Base-by-base conservation (phyloP, 140 eudicot species). In the Erigeron philadelphicus region DNA sequence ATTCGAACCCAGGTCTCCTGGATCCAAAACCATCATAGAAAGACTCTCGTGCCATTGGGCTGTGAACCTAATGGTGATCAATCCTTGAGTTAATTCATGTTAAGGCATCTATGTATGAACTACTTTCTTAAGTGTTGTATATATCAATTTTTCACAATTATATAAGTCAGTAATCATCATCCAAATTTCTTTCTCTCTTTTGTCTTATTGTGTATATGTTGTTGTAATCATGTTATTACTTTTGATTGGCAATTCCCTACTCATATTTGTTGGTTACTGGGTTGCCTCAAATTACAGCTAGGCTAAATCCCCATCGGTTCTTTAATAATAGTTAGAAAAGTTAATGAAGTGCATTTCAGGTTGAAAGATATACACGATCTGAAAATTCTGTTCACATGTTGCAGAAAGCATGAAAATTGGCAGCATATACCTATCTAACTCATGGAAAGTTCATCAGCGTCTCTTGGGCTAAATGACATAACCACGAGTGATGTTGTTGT, bases 331-430 rank as follows among this genome's bases (percentile, higher is more conserved):
- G 8, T 50, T n/a, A 8, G 7, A 1, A 25, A 50, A 16, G 6
- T 46, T 66, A 68, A 55, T 42, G 40, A 52, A 31, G 25, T 60
- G 41, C 43, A 50, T 72, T 52, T 48, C 7, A 23, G 64, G 50
- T 43, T 54, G 19, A 13, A 3, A 1, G 16, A 31, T 4, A 58
- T 44, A 15, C 6, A 11, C 60, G 8, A 15, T 41, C 12, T 44
- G 50, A 57, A 31, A 31, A 31, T 0, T 59, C 57, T 48, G 21
- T 64, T 42, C 53, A 66, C 35, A 18, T 56, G 67, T 61, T 80
- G 78, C 76, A 78, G 84, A 71, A 79, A 83, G 84, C 84, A 82
- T 82, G 90, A 83, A 83, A 72, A 64, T 69, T 76, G 71, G 57
- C 9, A 66, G 75, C 31, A 54, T 43, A 54, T 43, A 48, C 54